Conservation (phyloP, 129 eudicot genomes). For the Flaveria sonorensis region DNA sequence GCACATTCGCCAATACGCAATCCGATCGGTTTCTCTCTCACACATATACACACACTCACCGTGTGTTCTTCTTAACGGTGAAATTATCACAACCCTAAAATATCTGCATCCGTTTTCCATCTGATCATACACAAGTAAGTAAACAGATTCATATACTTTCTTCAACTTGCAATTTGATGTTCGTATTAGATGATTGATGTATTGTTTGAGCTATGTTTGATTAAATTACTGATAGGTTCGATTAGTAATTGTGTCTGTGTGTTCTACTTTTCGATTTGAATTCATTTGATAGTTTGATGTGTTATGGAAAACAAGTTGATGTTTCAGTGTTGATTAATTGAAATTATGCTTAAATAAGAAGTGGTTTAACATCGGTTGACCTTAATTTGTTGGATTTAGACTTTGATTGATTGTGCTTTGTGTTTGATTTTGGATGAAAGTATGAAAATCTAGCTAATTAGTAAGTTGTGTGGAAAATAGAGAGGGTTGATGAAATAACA, state of each 20-base stretch:
- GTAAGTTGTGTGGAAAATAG: not conserved
- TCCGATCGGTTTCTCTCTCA: constrained; percentile 31
- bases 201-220: constrained; percentile 18
- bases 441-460: not conserved
- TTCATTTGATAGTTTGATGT: constrained; percentile 5
- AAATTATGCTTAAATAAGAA: not conserved
- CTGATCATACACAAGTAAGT: constrained; percentile 14
- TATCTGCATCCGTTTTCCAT: constrained; percentile 19
- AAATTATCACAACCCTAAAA: constrained; percentile 26
- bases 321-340: not conserved
- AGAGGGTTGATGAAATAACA: not conserved
- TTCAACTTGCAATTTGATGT: not conserved
- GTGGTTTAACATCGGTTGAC: constrained; percentile 11
- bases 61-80: constrained; percentile 13
- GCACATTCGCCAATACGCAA: constrained; percentile 52
- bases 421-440: not conserved
- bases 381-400: constrained; percentile 11
- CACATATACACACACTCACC: constrained; percentile 1
- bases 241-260: constrained; percentile 2
- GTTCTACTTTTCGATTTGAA: constrained; percentile 1
- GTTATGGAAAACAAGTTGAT: not conserved
- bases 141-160: not conserved
- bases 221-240: constrained; percentile 6
- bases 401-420: not conserved
- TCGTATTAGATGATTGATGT: not conserved